These are phyloP conservation scores for Monosporascus sp. DNA, from an alignment of 2,329 filamentous ascomycete species.

Conservation along the genomic window DNA sequence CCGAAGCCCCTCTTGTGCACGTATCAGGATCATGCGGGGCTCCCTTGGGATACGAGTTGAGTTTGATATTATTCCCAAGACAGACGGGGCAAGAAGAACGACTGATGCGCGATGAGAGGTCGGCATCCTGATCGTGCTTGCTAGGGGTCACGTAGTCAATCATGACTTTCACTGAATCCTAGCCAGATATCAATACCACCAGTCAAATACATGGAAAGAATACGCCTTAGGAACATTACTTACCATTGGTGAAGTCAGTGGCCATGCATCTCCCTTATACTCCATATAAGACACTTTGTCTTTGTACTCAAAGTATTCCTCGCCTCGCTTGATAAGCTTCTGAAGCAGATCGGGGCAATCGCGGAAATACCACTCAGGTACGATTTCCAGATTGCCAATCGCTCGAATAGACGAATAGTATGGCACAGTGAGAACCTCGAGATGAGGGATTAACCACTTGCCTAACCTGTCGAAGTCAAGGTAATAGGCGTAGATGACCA, in stretches of 20 bases:
- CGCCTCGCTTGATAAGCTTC: conserved; percentile 1
- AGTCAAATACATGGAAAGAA: too few species aligned
- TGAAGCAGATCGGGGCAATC: neutral
- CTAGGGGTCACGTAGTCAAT: conserved; percentile 13
- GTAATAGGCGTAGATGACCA: conserved; percentile 9
- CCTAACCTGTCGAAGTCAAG: conserved; percentile 14
- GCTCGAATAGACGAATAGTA: conserved; percentile 7
- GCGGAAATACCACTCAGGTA: conserved; percentile 8
- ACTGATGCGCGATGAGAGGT: too few species aligned
- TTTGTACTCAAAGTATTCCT: too few species aligned
- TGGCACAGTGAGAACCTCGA: conserved; percentile 4
- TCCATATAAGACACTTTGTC: too few species aligned
- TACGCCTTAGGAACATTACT: too few species aligned
- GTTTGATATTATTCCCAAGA: conserved; percentile 4
- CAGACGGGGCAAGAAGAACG: conserved; percentile 6
- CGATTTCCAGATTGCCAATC: conserved; percentile 7
- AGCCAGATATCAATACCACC: too few species aligned
- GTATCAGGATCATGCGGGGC: conserved; percentile 5
- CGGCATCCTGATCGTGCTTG: conserved; percentile 2
- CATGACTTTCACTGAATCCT: conserved; percentile 8
- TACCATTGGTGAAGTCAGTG: too few species aligned
- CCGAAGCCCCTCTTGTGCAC: too few species aligned
- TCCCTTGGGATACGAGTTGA: conserved; percentile 4
- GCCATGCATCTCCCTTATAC: too few species aligned
- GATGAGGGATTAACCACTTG: conserved; percentile 7